phyloP scores from a whole-genome alignment of 257 asterid genomes.

The Coffea eugenioides region DNA sequence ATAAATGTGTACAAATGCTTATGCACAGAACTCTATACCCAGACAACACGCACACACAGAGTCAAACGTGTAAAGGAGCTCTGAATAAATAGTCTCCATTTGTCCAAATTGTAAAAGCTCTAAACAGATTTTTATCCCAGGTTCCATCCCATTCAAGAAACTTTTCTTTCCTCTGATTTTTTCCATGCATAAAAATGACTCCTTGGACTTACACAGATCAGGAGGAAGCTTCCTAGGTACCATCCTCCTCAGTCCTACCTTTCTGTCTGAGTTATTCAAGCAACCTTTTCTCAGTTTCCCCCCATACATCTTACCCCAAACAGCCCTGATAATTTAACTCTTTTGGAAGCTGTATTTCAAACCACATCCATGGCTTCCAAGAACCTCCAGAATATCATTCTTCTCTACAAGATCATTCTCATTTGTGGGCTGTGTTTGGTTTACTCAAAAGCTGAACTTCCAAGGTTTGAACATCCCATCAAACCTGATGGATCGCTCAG shows the following conservation, averaged over 20 bases:
- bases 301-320: not conserved
- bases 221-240: not conserved
- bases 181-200: not conserved
- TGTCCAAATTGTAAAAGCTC: no score
- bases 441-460: constrained; percentile 10
- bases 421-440: not conserved
- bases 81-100: no score
- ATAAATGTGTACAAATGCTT: no score
- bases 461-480: constrained; percentile 19
- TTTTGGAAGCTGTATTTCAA: not conserved
- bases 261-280: not conserved
- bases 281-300: not conserved
- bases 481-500: constrained; percentile 46
- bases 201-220: not conserved
- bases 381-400: not conserved
- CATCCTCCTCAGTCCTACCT: not conserved
- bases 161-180: no score
- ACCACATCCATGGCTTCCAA: not conserved
- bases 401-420: not conserved
- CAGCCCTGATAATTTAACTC: not conserved
- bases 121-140: no score
- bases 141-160: no score
- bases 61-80: no score
- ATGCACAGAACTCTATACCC: no score
- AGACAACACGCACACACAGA: no score